phyloP scores from a whole-genome alignment of 148 eudicot species.

The Rhododendron williamsianum region DNA sequence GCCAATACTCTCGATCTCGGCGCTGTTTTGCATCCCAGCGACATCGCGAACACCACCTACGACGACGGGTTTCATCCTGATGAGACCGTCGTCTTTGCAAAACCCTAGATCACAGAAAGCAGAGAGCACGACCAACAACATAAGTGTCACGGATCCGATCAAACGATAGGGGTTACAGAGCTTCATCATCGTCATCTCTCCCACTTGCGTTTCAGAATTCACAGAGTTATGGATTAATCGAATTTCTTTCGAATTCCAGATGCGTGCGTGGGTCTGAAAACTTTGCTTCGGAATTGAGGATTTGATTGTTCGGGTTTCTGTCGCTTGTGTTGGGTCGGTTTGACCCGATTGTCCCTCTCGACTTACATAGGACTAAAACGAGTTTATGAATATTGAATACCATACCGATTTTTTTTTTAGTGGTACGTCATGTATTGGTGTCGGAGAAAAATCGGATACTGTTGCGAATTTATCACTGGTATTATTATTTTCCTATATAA shows the following conservation, averaged over 20 bases:
- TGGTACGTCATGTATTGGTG: too few species aligned
- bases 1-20: constrained; percentile 39
- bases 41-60: constrained; percentile 22
- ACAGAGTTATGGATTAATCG: background rate
- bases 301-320: background rate
- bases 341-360: background rate
- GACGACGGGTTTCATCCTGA: constrained; percentile 29
- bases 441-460: too few species aligned
- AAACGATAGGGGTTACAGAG: background rate
- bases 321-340: background rate
- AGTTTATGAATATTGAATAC: too few species aligned
- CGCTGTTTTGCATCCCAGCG: constrained; percentile 11
- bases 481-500: too few species aligned
- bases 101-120: constrained; percentile 26
- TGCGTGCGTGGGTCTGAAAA: background rate
- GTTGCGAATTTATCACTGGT: too few species aligned
- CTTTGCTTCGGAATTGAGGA: background rate
- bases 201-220: background rate
- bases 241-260: background rate
- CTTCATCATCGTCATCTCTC: background rate
- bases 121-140: constrained; percentile 13
- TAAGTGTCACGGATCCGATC: background rate
- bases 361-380: too few species aligned
- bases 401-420: too few species aligned
- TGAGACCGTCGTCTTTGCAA: constrained; percentile 27